Evolutionary conservation across 176 grass and related monocot genomes (phyloP), one percentile per base, ranked within the genome.

Genomic region (Panicum miliaceum): DNA sequence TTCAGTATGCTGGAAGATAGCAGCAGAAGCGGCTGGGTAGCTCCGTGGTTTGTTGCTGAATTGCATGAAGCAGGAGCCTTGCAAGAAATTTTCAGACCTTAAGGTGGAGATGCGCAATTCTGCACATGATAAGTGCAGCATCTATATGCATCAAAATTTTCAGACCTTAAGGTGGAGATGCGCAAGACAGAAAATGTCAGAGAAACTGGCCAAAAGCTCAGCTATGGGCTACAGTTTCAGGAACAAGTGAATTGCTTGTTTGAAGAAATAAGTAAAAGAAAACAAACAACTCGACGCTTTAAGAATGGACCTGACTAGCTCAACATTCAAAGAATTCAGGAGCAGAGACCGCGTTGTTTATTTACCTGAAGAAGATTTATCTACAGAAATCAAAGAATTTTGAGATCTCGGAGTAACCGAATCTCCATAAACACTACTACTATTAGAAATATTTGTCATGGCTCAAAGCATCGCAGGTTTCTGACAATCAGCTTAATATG

Each of bases 11-110:
- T 51, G n/a, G 19, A 78, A 88, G 86, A 42, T 23, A 63, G 52
- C 36, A 65, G 52, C 47, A 54, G 32, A 67, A 76, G 11, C 7
- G 18, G 46, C 6, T 22, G 12, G 27, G 22, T 11, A 42, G 82
- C 29, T 76, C 72, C 60, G 34, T n/a, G 71, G 65, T 84, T 27
- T 67, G 81, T 35, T 84, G 81, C 43, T 75, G 59, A 53, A 57
- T 65, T n/a, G n/a, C 64, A 20, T 25, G 64, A 58, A 58, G 14
- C 22, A 29, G 29, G 26, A 37, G 3, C 9, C 50, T 66, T 75
- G 59, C 59, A 47, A n/a, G n/a, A n/a, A n/a, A n/a, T n/a, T n/a
- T n/a, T n/a, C n/a, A n/a, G n/a, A n/a, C n/a, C n/a, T n/a, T n/a
- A n/a, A n/a, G n/a, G n/a, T n/a, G n/a, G n/a, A n/a, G n/a, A n/a